Conservation (phyloP, 495 filamentous ascomycete species). For the Daldinia childiae region DNA sequence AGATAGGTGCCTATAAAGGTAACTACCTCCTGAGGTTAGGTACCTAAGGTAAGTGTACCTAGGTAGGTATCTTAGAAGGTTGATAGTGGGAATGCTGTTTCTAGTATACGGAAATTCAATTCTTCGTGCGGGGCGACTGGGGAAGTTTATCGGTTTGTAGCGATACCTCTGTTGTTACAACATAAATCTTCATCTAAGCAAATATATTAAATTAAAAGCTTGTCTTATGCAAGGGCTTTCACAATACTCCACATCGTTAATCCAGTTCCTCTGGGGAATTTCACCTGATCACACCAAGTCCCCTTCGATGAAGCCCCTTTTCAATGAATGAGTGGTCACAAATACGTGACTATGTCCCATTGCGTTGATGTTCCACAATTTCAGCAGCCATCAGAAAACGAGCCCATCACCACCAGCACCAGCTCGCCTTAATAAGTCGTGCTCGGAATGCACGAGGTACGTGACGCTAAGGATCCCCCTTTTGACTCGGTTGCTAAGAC, state of each 20-base stretch:
- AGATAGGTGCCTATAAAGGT: neutral
- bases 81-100: conserved; percentile 1
- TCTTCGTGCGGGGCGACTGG: conserved; percentile 37
- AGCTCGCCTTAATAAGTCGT: conserved; percentile 42
- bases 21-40: neutral
- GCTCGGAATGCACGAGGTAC: conserved; percentile 42
- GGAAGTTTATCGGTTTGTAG: conserved; percentile 9
- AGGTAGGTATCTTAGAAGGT: neutral
- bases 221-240: conserved; percentile 18
- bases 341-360: conserved; percentile 34
- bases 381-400: conserved; percentile 37
- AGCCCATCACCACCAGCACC: conserved; percentile 37
- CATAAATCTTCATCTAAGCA: neutral
- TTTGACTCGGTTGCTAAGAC: conserved; percentile 21
- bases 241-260: conserved; percentile 30
- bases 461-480: conserved; percentile 23
- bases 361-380: conserved; percentile 45
- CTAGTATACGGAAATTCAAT: conserved; percentile 33
- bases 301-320: conserved; percentile 2
- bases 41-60: too few species aligned
- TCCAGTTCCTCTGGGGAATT: conserved; percentile 10
- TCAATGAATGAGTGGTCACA: conserved; percentile 32
- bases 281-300: conserved; percentile 20
- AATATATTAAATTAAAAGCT: neutral
- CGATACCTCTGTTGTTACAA: conserved; percentile 14